These are phyloP conservation scores for Sporobolomyces phaffii DNA, from an alignment of 768 basidiomycete species.

Conservation along the genomic window DNA sequence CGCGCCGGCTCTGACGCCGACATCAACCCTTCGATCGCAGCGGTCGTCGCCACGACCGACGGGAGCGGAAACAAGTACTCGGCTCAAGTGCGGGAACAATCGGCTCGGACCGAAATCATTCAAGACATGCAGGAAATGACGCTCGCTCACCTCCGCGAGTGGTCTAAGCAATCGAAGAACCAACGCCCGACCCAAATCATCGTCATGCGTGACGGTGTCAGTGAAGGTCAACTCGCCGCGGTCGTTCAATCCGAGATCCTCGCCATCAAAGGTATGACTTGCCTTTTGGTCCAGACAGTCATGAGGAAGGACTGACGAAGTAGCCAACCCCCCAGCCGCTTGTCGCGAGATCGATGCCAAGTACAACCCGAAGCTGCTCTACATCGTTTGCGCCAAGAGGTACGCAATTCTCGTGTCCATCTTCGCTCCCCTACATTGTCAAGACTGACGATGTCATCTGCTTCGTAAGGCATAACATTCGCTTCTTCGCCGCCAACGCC, in stretches of 20 bases:
- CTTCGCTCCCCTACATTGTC: no score
- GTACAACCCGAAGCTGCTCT: conserved; percentile 29
- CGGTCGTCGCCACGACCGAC: conserved; percentile 11
- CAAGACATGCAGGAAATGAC: conserved; percentile 25
- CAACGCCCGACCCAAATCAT: conserved; percentile 19
- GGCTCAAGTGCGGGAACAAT: conserved; percentile 32
- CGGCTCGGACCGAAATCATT: conserved; percentile 25
- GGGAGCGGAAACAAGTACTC: conserved; percentile 1
- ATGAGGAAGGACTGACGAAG: no score
- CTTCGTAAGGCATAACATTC: conserved; percentile 29
- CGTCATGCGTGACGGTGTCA: conserved; percentile 24
- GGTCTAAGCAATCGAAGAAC: neutral
- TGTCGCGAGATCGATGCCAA: conserved; percentile 17
- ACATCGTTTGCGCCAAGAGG: conserved; percentile 37
- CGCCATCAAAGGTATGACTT: conserved; percentile 23
- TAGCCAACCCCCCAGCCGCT: no score
- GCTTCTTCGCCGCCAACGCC: conserved; percentile 22
- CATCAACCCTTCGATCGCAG: conserved; percentile 28
- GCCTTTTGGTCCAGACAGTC: no score
- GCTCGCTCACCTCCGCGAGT: neutral
- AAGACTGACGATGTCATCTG: no score
- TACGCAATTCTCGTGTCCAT: neutral
- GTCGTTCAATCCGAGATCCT: conserved; percentile 28
- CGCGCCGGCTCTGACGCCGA: conserved; percentile 9
- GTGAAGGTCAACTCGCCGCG: conserved; percentile 26